Evolutionary conservation across 441 rosid species (phyloP), one percentile per base, ranked within the genome.

Genomic region (Arabidopsis hybrid): DNA sequence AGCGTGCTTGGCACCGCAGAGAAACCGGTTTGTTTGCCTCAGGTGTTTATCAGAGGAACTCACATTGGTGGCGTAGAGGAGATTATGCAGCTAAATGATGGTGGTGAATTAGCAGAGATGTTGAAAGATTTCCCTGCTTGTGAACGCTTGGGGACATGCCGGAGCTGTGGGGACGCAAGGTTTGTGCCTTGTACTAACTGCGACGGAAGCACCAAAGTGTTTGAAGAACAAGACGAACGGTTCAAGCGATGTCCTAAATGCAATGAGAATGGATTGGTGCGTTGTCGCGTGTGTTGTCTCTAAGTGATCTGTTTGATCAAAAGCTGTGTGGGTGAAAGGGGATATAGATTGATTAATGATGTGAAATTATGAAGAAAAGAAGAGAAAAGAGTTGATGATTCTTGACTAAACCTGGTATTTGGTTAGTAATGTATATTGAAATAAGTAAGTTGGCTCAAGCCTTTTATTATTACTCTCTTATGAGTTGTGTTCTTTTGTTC

Each of bases 261-360:
- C 77, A 94, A 92, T 67, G 97, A 94, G 83, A 94, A 94, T 66
- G 97, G 99, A 3, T 49, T 91, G 73, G 83, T 89, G 21, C 90
- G 91, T 17, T 94, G 98, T 86, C 89, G 79, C 61, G 69, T 75
- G 72, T 93, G 98, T 83, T 83, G 89, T 74, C 65, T 57, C 10
- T 83, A 68, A 71, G 50, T 55, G 18, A 4, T 14, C 4, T 55
- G 47, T 29, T 50, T 71, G 46, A 51, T 72, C 65, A 56, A 65
- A 31, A 62, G 63, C 10, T 71, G 42, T 73, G 60, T 57, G 65
- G 50, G 59, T 45, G 55, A 8, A 35, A 32, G 31, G 77, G 52
- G 38, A n/a, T 34, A 11, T 69, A 53, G 69, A 66, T 17, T 64
- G 77, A 17, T 17, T 59, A 14, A 43, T 61, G 67, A 26, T 73